These are phyloP conservation scores for Cyberlindnera amylophila DNA, from an alignment of 805 yeast species.

Conservation along the genomic window DNA sequence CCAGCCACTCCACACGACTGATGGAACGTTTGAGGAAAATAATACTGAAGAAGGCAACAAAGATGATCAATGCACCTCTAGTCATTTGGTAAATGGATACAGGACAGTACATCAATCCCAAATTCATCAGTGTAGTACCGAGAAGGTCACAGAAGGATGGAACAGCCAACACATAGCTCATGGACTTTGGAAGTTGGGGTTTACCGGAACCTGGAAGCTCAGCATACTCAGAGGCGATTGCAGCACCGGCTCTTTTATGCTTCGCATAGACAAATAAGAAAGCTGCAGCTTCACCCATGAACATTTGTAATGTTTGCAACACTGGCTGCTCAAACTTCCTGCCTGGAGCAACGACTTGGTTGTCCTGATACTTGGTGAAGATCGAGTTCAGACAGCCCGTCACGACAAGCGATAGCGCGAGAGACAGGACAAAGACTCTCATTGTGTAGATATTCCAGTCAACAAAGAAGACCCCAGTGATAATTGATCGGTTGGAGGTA, in stretches of 20 bases:
- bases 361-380: conserved; percentile 71
- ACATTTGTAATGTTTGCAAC: conserved; percentile 77
- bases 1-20: conserved; percentile 61
- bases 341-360: conserved; percentile 57
- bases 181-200: conserved; percentile 23
- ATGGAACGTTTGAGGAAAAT: conserved; percentile 54
- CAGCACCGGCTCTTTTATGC: conserved; percentile 3
- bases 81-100: conserved; percentile 84
- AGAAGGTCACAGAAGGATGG: conserved; percentile 70
- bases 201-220: conserved; percentile 5
- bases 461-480: too few species aligned
- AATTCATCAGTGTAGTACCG: conserved; percentile 72
- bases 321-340: conserved; percentile 71
- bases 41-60: conserved; percentile 70
- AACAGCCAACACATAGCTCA: conserved; percentile 40
- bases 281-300: conserved; percentile 62
- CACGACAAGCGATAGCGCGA: conserved; percentile 48
- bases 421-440: conserved; percentile 12
- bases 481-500: too few species aligned
- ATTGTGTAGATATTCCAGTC: conserved; percentile 6
- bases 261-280: conserved; percentile 37
- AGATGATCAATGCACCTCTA: conserved; percentile 72
- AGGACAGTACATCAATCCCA: conserved; percentile 72
- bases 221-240: conserved; percentile 1
- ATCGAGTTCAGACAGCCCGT: conserved; percentile 74